phyloP scores from a whole-genome alignment of 768 basidiomycete species.

The Boletus sensibilis region DNA sequence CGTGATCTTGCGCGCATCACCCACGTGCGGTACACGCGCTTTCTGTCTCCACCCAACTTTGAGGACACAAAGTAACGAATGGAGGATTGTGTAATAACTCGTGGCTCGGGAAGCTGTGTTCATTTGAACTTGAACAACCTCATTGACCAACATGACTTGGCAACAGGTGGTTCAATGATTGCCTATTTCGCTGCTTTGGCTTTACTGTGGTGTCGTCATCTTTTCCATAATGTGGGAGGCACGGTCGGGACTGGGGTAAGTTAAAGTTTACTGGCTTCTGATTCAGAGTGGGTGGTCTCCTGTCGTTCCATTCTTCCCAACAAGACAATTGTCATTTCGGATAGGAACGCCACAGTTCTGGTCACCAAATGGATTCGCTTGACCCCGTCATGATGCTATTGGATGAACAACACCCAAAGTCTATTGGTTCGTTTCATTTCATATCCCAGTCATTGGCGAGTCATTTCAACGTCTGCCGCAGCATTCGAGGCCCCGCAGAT shows the following conservation, averaged over 20 bases:
- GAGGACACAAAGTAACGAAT: conserved; percentile 4
- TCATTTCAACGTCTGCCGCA: neutral
- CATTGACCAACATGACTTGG: neutral
- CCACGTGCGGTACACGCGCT: neutral
- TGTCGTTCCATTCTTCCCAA: conserved; percentile 10
- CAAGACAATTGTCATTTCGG: conserved; percentile 5
- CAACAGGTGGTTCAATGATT: neutral
- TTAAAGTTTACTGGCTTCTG: neutral
- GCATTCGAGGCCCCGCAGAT: neutral
- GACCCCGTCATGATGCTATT: neutral
- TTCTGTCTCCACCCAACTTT: conserved; percentile 12
- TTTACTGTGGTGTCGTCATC: conserved; percentile 20
- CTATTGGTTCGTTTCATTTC: conserved; percentile 6
- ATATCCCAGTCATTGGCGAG: conserved; percentile 6
- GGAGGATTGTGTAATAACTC: neutral
- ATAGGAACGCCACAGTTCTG: conserved; percentile 16
- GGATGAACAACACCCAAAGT: neutral
- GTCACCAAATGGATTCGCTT: conserved; percentile 1
- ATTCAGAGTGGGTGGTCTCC: neutral
- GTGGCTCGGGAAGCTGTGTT: neutral
- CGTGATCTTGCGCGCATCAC: neutral
- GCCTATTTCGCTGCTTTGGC: neutral
- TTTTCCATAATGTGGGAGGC: conserved; percentile 9
- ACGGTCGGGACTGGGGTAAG: conserved; percentile 5
- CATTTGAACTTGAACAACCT: conserved; percentile 1